Conservation (phyloP, 805 yeast genomes). For the Pichia membranifaciens region DNA sequence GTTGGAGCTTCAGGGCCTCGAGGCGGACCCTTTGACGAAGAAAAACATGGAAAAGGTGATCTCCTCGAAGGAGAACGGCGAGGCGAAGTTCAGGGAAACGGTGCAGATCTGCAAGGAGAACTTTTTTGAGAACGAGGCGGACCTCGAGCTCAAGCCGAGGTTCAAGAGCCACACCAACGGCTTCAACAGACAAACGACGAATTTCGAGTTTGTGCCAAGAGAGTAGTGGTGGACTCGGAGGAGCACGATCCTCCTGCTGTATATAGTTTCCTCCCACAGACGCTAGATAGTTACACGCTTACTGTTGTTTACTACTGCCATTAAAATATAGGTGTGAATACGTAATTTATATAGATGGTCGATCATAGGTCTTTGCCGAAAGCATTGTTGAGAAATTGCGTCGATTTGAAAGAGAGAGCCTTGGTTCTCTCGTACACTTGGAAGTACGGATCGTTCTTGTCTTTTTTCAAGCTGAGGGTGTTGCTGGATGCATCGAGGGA, state of each 20-base stretch:
- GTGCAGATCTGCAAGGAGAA: slow-evolving; percentile 52
- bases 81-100: slow-evolving; percentile 47
- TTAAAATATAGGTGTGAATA: background rate
- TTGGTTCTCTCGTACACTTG: slow-evolving; percentile 66
- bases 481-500: slow-evolving; percentile 32
- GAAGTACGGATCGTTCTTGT: slow-evolving; percentile 56
- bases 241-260: no score
- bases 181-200: slow-evolving; percentile 26
- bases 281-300: no score
- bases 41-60: slow-evolving; percentile 51
- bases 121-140: slow-evolving; percentile 33
- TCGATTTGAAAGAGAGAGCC: slow-evolving; percentile 54
- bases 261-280: no score
- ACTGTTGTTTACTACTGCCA: slow-evolving; percentile 2
- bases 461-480: slow-evolving; percentile 40
- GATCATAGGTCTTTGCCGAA: slow-evolving; percentile 19
- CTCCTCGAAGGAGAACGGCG: slow-evolving; percentile 43
- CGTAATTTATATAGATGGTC: no score
- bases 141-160: slow-evolving; percentile 23
- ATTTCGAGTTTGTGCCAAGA: slow-evolving; percentile 31
- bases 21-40: slow-evolving; percentile 47
- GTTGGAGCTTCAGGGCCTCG: slow-evolving; percentile 55
- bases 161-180: slow-evolving; percentile 27
- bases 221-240: slow-evolving; percentile 7
- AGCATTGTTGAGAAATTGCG: slow-evolving; percentile 48